Percentiles rank a stretch among this genome's conserved stretches.
Evolutionary conservation across 2,329 filamentous ascomycete genomes (phyloP).

Genomic region (Ceratocystis alfenasii): DNA sequence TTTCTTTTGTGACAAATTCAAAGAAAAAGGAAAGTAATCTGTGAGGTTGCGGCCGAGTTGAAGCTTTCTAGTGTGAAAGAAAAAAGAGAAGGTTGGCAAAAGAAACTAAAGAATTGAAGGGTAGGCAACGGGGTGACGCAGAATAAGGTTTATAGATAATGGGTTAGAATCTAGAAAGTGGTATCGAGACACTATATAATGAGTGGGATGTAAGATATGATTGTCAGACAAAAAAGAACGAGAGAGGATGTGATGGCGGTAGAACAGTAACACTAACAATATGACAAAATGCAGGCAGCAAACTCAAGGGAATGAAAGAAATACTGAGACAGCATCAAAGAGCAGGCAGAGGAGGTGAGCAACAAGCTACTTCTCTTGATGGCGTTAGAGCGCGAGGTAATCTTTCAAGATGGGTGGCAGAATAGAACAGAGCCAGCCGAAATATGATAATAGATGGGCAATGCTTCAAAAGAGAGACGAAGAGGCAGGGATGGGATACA

Average conservation of each 20-base stretch:
- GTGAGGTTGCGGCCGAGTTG: background rate
- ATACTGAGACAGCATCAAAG: background rate
- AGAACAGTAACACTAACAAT: background rate
- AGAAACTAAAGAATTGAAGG: background rate
- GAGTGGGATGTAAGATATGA: background rate
- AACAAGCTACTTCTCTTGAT: background rate
- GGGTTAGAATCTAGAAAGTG: background rate
- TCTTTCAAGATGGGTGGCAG: background rate
- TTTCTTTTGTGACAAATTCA: background rate
- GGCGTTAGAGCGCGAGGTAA: background rate
- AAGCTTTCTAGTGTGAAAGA: background rate
- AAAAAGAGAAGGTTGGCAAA: background rate
- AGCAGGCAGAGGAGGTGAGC: background rate
- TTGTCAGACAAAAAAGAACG: background rate
- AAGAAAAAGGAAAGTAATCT: background rate
- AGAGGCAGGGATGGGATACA: background rate
- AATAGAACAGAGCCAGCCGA: background rate
- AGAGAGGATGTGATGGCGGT: background rate
- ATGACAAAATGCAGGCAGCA: background rate
- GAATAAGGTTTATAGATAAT: background rate
- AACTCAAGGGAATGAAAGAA: background rate
- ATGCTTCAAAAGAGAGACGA: background rate
- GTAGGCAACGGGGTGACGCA: background rate
- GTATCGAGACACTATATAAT: background rate
- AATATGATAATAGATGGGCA: background rate